Base-by-base conservation (phyloP, 2,329 filamentous ascomycete species). In the Diaporthe aspalathi region DNA sequence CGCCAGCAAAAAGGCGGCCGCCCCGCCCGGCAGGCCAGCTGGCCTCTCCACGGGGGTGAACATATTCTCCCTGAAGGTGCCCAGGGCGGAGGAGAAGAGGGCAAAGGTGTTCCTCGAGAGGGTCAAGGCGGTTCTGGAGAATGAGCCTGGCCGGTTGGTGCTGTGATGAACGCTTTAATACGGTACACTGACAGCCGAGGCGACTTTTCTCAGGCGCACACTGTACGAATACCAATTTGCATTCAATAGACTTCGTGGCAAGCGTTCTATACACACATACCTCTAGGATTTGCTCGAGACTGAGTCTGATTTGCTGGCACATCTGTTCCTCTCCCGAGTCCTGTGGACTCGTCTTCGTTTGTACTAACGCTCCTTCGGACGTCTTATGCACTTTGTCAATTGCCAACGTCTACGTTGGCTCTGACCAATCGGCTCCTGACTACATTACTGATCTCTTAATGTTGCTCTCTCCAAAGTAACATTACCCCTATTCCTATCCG, bases 61-160 rank as follows among this genome's bases (percentile, higher is more conserved):
- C 79, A 84, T 95, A 0, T 97, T 98, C 80, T 95, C 90, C 77
- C 84, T 99, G 66, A 91, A 86, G 35, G 95, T 97, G 24, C 90
- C 92, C 49, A 90, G 89, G 82, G 89, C 89, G 11, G 96, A 99
- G 80, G 93, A 95, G 87, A 89, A 91, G 84, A 88, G 94, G 77
- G 96, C 94, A 17, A 87, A 89, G 78, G 86, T 91, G 14, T 99
- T 98, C 84, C 82, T 99, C 74, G 92, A 95, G 83, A 90, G 94
- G 76, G 89, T 98, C 78, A 98, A 97, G 89, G 84, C 87, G 56
- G 91, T 95, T 32, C 82, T 99, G 76, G 94, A 97, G 82, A 87
- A 89, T 74, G 92, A 96, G 82, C 94, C 94, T 17, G 93, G 91
- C 43, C 87, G 91, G 77, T 82, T 97, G 78, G 89, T 97, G 60